phyloP scores from a whole-genome alignment of 257 asterid species.

The Dorcoceras hygrometricum region DNA sequence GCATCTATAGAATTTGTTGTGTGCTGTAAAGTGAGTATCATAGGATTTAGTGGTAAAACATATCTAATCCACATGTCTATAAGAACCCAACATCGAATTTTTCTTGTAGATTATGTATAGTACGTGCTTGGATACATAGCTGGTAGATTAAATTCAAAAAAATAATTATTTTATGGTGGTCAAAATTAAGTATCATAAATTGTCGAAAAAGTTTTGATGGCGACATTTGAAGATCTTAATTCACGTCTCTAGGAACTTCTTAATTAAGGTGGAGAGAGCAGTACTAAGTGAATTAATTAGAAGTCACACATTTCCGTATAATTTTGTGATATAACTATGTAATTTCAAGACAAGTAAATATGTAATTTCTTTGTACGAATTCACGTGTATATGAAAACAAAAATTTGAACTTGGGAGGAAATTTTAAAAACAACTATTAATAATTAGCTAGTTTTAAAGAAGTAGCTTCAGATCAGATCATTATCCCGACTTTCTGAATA shows the following conservation, averaged over 20 bases:
- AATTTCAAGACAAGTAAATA: no score
- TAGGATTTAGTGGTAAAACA: slow-evolving; percentile 23
- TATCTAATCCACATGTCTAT: slow-evolving; percentile 19
- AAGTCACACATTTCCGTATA: no score
- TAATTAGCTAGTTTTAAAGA: no score
- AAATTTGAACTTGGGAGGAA: no score
- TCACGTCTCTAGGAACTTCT: slow-evolving; percentile 5
- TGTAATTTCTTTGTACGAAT: no score
- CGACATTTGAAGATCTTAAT: slow-evolving; percentile 19
- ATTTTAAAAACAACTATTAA: no score
- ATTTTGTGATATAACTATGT: no score
- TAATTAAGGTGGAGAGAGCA: neutral
- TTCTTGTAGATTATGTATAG: neutral
- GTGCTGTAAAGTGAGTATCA: slow-evolving; percentile 6
- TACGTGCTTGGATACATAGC: neutral
- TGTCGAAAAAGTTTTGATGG: slow-evolving; percentile 19
- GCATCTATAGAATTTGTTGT: neutral
- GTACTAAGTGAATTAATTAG: no score
- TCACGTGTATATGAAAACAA: no score
- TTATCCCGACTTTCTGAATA: no score
- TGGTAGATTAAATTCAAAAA: neutral
- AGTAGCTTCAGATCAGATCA: no score
- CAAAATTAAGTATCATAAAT: slow-evolving; percentile 26
- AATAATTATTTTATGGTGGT: slow-evolving; percentile 16
- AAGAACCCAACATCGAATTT: slow-evolving; percentile 14